Evolutionary conservation across 2,329 filamentous ascomycete genomes (phyloP).

Genomic region (Botrytis medusae): DNA sequence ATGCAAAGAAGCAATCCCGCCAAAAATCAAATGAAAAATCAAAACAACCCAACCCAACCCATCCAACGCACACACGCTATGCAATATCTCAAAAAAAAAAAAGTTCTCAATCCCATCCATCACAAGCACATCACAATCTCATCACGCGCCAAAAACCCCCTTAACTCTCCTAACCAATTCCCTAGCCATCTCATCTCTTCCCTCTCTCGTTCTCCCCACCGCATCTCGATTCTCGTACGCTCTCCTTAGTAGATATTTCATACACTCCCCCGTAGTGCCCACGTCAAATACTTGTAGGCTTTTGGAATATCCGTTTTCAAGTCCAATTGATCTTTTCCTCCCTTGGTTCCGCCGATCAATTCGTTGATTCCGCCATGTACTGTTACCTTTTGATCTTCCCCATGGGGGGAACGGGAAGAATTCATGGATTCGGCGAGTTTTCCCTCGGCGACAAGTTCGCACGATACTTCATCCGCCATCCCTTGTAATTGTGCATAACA

Average conservation of each 20-base stretch:
- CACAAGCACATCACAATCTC: no score
- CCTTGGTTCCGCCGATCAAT: background rate
- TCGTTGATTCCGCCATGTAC: background rate
- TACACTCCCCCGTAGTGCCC: conserved; percentile 74
- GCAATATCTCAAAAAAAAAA: background rate
- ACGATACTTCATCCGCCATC: conserved; percentile 92
- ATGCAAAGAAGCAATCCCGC: background rate
- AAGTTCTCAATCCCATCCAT: no score
- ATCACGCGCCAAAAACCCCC: conserved; percentile 41
- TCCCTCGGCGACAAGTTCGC: conserved; percentile 48
- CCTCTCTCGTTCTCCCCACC: conserved; percentile 60
- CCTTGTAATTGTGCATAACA: conserved; percentile 83
- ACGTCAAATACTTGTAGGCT: conserved; percentile 67
- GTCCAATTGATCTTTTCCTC: conserved; percentile 31
- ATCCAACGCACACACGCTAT: background rate
- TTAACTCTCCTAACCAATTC: conserved; percentile 60
- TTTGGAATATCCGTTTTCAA: conserved; percentile 50
- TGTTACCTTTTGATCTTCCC: background rate
- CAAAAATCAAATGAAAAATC: background rate
- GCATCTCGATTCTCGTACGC: conserved; percentile 75
- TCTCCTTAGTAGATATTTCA: conserved; percentile 68
- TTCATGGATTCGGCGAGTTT: conserved; percentile 34
- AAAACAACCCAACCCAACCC: background rate
- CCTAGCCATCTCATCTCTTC: conserved; percentile 60
- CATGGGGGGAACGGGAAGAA: background rate